These are phyloP conservation scores for Torulaspora pretoriensis DNA, from an alignment of 1,139 yeast species.

Conservation along the genomic window DNA sequence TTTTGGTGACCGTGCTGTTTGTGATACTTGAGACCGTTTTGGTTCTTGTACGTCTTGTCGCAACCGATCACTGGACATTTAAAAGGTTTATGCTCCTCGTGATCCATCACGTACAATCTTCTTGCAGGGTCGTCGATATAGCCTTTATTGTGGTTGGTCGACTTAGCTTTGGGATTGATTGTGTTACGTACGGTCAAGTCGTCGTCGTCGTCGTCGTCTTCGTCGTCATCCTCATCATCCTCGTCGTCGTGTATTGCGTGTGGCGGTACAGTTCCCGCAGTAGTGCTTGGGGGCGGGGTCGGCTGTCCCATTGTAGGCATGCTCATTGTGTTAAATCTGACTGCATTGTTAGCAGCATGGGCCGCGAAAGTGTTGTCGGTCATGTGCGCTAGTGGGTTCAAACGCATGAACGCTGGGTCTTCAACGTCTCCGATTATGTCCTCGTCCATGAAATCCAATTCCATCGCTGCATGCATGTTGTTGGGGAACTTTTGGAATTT, in stretches of 20 bases:
- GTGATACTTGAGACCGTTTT: constrained; percentile 94
- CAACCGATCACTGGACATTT: constrained; percentile 98
- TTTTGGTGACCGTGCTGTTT: constrained; percentile 96
- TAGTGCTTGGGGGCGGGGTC: constrained; percentile 17
- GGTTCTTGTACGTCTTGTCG: constrained; percentile 95
- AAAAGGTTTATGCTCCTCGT: constrained; percentile 90
- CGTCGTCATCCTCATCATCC: constrained; percentile 36
- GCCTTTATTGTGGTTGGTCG: constrained; percentile 37
- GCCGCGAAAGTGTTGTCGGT: constrained; percentile 9
- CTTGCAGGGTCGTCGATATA: constrained; percentile 92
- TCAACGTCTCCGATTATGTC: constrained; percentile 20
- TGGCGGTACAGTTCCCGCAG: constrained; percentile 13
- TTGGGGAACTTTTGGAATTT: constrained; percentile 7
- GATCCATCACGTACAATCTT: constrained; percentile 85
- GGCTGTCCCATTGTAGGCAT: constrained; percentile 13
- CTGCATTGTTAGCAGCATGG: constrained; percentile 4
- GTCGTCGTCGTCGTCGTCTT: constrained; percentile 34
- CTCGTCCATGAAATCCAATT: constrained; percentile 32
- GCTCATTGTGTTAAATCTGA: constrained; percentile 13
- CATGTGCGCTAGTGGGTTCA: constrained; percentile 9
- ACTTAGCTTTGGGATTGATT: constrained; percentile 8
- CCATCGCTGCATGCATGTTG: constrained; percentile 19
- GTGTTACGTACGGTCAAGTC: constrained; percentile 17
- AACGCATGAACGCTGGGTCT: constrained; percentile 18
- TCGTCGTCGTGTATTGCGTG: constrained; percentile 30